Base-by-base conservation (phyloP, 2,329 filamentous ascomycete genomes). In the Epichloe hybrida region DNA sequence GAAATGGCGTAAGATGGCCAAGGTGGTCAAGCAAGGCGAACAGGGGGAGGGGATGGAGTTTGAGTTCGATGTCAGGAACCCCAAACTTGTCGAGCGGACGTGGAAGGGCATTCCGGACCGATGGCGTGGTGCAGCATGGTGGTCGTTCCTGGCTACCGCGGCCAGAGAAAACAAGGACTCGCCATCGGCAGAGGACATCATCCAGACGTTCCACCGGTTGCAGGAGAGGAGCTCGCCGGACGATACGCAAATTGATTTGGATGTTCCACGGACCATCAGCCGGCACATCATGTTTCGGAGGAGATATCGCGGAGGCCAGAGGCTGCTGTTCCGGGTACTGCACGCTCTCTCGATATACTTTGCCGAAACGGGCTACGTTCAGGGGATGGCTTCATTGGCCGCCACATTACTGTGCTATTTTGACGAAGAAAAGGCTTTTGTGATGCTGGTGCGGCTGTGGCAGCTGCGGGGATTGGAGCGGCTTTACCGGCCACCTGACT, bases 51-150 rank as follows among this genome's bases (percentile, higher is more conserved):
- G 79, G 50, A 81, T 80, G 68, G 69, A 80, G 54, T 82, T 80
- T 60, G 85, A 89, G 50, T 97, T 97, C 63, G 89, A 96, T 66
- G 77, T 79, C 38, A 81, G 77, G 56, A 86, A 85, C 63, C 76
- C 86, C n/a, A 90, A 96, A 65, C 73, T 98, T 42, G 83, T 95
- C 52, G 85, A 90, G 57, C 80, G 93, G 51, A 94, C 89, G 1
- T 98, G 93, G 93, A 98, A 98, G 65, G 93, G 93, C 34, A 95
- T 98, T 55, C 93, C 93, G 0, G 93, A 98, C 67, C 82, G 88
- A 55, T 98, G 93, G 93, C 84, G 93, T 48, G 80, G 85, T 35
- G 85, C 88, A 1, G 93, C 91, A 2, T 98, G 93, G 93, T 91
- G 91, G 69, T 88, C 89, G 4, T 98, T 98, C 63, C 76, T 98